Conservation (phyloP, 345 rosid genomes). For the Lepidium didymum region DNA sequence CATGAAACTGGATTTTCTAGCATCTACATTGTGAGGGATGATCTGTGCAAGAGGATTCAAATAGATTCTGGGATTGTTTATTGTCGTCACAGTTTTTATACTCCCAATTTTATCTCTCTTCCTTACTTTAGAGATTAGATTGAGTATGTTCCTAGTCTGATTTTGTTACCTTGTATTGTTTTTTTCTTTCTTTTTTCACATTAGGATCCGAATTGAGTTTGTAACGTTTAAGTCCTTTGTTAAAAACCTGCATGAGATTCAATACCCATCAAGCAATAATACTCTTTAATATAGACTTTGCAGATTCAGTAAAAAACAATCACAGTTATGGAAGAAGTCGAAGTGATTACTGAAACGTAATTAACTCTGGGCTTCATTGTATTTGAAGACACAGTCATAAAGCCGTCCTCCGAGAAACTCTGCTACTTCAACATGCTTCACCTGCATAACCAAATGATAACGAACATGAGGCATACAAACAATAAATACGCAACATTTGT, state of each 20-base stretch:
- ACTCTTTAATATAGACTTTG: not conserved
- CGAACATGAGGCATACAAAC: too few species aligned
- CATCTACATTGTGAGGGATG: not conserved
- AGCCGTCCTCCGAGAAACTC: conserved; percentile 95
- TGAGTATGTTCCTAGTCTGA: not conserved
- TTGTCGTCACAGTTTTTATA: not conserved
- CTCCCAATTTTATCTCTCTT: not conserved
- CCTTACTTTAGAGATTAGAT: not conserved
- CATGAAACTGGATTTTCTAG: not conserved
- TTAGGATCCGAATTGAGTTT: too few species aligned
- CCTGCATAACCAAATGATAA: conserved; percentile 40
- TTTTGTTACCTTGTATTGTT: not conserved
- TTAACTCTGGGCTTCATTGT: conserved; percentile 46
- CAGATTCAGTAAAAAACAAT: not conserved
- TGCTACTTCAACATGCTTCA: conserved; percentile 94
- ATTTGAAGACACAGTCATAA: conserved; percentile 90
- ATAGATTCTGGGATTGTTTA: not conserved
- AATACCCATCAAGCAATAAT: too few species aligned
- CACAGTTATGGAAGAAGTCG: not conserved
- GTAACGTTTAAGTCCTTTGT: too few species aligned
- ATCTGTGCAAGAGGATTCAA: not conserved
- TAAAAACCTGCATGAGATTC: too few species aligned
- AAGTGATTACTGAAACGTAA: not conserved
- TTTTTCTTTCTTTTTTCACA: too few species aligned
- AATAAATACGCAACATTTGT: too few species aligned